Conservation (phyloP, 148 eudicot species). For the Tetragonia tetragonoides region DNA sequence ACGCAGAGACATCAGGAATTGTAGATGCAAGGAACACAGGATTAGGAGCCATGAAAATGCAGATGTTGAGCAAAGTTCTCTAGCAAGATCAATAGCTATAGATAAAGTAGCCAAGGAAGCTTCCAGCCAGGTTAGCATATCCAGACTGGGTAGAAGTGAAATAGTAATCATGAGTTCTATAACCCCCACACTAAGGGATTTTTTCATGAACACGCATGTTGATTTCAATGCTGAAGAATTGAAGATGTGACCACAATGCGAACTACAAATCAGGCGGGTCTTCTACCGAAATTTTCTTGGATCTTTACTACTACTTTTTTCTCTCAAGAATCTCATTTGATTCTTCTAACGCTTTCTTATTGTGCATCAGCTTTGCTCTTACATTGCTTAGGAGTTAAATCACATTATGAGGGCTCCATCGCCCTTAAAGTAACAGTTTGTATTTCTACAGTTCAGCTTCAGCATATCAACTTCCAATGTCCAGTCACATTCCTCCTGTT, state of each 20-base stretch:
- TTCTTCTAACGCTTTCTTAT: background rate
- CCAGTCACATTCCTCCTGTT: background rate
- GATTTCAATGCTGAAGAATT: background rate
- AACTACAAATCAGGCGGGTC: too few relatives aligned
- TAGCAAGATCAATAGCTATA: background rate
- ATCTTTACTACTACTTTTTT: too few relatives aligned
- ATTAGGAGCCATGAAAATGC: background rate
- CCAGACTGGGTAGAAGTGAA: background rate
- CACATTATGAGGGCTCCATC: too few relatives aligned
- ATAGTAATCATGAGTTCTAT: background rate
- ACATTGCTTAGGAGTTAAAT: too few relatives aligned
- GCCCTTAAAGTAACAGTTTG: too few relatives aligned
- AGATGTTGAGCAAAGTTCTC: background rate
- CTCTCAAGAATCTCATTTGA: background rate
- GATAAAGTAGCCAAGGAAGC: background rate
- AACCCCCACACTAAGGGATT: background rate
- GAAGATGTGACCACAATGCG: too few relatives aligned
- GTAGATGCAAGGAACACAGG: background rate
- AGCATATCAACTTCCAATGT: background rate
- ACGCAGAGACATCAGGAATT: background rate
- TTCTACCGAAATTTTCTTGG: too few relatives aligned
- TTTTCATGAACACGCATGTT: background rate
- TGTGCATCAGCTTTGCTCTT: background rate
- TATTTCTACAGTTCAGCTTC: background rate
- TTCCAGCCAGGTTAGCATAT: background rate